phyloP scores from a whole-genome alignment of 768 basidiomycete species.

The Hypholoma sublateritium region DNA sequence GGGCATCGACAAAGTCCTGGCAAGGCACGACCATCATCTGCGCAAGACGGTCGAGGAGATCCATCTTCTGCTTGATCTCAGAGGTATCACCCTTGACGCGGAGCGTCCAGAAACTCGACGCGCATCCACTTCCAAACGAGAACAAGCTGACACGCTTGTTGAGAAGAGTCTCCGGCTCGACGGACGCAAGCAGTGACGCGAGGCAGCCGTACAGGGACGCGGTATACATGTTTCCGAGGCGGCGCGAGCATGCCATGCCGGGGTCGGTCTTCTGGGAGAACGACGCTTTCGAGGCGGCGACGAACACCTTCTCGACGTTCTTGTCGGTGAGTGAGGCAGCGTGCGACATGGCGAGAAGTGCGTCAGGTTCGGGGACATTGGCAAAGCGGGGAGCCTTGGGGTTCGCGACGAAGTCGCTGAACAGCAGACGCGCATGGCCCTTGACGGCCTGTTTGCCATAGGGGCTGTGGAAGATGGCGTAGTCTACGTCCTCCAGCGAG shows the following conservation, averaged over 20 bases:
- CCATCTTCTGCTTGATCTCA: slow-evolving; percentile 78
- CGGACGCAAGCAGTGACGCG: slow-evolving; percentile 76
- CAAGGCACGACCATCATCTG: slow-evolving; percentile 90
- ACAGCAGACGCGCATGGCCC: slow-evolving; percentile 88
- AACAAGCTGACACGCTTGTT: slow-evolving; percentile 92
- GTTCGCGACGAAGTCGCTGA: slow-evolving; percentile 87
- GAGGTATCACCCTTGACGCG: slow-evolving; percentile 85
- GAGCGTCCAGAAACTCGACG: slow-evolving; percentile 91
- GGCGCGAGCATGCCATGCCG: slow-evolving; percentile 82
- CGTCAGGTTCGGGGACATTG: slow-evolving; percentile 68
- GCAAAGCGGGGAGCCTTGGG: slow-evolving; percentile 71
- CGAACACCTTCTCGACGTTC: slow-evolving; percentile 92
- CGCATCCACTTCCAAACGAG: slow-evolving; percentile 95
- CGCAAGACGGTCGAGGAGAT: slow-evolving; percentile 75
- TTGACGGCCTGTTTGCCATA: slow-evolving; percentile 99
- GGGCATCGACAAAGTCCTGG: slow-evolving; percentile 87
- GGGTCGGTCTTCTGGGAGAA: slow-evolving; percentile 80
- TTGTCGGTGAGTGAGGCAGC: slow-evolving; percentile 88
- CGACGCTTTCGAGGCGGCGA: slow-evolving; percentile 69
- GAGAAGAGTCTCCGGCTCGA: slow-evolving; percentile 66
- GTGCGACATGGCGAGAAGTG: slow-evolving; percentile 64
- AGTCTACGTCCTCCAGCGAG: slow-evolving; percentile 85
- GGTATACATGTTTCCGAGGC: slow-evolving; percentile 99
- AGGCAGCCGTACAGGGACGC: slow-evolving; percentile 94
- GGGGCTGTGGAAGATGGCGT: slow-evolving; percentile 93